Evolutionary conservation across 352 stramenopile genomes (phyloP), one percentile per base, ranked within the genome.

Genomic region (Thraustotheca clavata): DNA sequence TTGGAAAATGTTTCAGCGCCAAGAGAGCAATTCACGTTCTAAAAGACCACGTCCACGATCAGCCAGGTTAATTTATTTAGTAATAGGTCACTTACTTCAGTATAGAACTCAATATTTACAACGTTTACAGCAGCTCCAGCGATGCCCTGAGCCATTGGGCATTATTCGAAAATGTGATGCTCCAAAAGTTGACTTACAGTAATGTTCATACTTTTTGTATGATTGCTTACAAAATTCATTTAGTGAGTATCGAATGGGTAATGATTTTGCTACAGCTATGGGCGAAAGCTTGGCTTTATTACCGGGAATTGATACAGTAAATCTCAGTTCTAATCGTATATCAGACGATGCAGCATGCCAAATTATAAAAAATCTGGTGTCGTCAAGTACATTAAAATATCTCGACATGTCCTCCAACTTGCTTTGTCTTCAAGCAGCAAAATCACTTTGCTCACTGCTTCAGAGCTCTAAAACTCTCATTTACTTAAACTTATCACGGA

Each of bases 301-400:
- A 0, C 80, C 82, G 5, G 76, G 77, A 29, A 76, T 89, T 22
- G 80, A 88, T 35, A 69, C 71, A 5, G 69, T 91, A 54, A 89
- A 91, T 67, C 60, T 88, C n/a, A 69, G 79, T 26, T 74, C 77
- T 62, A 89, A 91, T 47, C 77, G 82, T 47, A 88, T 89, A 47
- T 73, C 76, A 41, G 82, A 91, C 63, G 50, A 60, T 6, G 77
- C 81, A 20, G 79, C 76, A 1, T 76, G 77, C 1, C 76, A 77
- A 31, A 59, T 89, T 14, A 79, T 91, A 26, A 50, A 59, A 16
- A 73, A 73, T 40, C 66, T 76, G 0, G 60, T 67, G 18, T 57
- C 57, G 5, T 35, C 74, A 16, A 49, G 68, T 0, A 48, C 70
- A 16, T 33, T 65, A 5, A 27, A 70, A 8, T 69, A 69, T 4